Base-by-base conservation (phyloP, 306 rosid species). In the Corylus heterophylla region DNA sequence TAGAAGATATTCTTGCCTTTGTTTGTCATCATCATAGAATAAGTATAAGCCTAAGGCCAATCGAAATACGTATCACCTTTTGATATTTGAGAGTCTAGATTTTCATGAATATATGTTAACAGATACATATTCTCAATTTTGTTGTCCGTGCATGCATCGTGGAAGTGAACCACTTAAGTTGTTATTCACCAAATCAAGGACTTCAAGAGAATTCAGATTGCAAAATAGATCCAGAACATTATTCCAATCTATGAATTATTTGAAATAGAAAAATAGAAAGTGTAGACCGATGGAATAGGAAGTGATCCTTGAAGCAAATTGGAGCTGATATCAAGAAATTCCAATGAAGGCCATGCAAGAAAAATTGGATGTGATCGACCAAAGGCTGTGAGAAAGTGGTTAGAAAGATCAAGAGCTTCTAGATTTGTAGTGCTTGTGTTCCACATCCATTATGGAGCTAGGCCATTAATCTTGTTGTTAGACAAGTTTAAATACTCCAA, bases 131-230 rank as follows among this genome's bases (percentile, higher is more conserved):
- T 51, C 55, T 51, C 55, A 12, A 51, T 17, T 13, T 2, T 12
- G 42, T 20, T 8, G 3, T 71, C 78, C 11, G 47, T 0, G 14
- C 4, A 55, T 12, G 48, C 86, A 82, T 7, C 2, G 22, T 0
- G 73, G 76, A 66, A 82, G 13, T 5, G 2, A 48, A 4, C 82
- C 82, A 29, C n/a, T 49, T 37, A 82, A 72, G 62, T 52, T 63
- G 64, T 82, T 82, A 20, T 20, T 10, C 0, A 76, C 48, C 45
- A 82, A 20, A 16, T 64, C 75, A 47, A 83, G 74, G 1, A 0
- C 0, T 2, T 0, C 0, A 68, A 74, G 79, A 35, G 66, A 56
- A 25, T 27, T 58, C 44, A 83, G 49, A 25, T 11, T 68, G 55
- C 86, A 74, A 7, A 69, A 22, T 37, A 12, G 44, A 5, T 17